These are phyloP conservation scores for Pulveroboletus sp. DNA, from an alignment of 768 basidiomycete species.

Conservation along the genomic window DNA sequence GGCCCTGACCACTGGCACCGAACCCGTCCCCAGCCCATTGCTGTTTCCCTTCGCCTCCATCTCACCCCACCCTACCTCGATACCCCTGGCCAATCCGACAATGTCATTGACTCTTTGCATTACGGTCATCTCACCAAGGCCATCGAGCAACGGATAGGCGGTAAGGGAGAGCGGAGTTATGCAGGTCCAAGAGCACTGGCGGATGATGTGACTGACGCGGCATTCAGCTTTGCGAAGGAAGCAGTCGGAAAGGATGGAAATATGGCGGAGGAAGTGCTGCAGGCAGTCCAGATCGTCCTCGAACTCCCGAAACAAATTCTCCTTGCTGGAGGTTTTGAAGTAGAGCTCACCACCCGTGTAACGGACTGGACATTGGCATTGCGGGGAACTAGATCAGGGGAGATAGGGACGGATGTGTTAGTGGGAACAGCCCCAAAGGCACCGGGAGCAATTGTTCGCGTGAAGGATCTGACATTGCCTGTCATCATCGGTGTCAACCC, in stretches of 20 bases:
- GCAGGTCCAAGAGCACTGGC: constrained; percentile 32
- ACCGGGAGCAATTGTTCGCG: constrained; percentile 29
- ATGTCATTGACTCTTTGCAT: constrained; percentile 57
- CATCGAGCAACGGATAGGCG: constrained; percentile 32
- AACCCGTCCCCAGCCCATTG: constrained; percentile 47
- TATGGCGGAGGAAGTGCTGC: background rate
- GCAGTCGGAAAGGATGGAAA: constrained; percentile 14
- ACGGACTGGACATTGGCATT: background rate
- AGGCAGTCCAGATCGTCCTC: constrained; percentile 40
- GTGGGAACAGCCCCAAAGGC: background rate
- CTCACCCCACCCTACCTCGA: constrained; percentile 42
- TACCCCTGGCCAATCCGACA: constrained; percentile 44
- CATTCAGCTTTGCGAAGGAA: constrained; percentile 39
- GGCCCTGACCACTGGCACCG: constrained; percentile 54
- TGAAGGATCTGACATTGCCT: constrained; percentile 47
- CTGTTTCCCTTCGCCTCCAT: constrained; percentile 45
- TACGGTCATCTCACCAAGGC: constrained; percentile 61
- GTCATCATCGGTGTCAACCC: constrained; percentile 72
- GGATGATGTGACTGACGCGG: constrained; percentile 34
- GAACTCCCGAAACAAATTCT: constrained; percentile 51
- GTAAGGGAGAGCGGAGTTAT: constrained; percentile 20
- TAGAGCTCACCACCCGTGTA: constrained; percentile 35
- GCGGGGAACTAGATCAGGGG: background rate
- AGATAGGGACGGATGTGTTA: too few relatives aligned
- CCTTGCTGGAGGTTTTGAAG: constrained; percentile 42